A percentile compares a stretch with the other conserved stretches of the same genome.
phyloP scores from a whole-genome alignment of 176 grass and related monocot genomes.

The Calamus simplicifolius region DNA sequence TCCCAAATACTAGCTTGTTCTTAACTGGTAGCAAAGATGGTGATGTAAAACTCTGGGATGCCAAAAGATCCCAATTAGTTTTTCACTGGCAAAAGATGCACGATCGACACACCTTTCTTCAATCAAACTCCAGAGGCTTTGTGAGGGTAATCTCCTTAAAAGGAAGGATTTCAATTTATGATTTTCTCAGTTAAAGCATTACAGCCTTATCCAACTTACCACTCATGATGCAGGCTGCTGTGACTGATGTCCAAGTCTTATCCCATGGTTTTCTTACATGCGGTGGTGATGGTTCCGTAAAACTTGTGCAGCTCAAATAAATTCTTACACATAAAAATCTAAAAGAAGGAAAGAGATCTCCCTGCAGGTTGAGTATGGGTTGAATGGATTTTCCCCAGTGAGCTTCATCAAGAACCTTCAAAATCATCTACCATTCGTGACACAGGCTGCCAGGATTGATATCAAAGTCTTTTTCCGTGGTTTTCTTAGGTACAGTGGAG shows the following conservation, averaged over 20 bases:
- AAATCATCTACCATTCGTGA: no score
- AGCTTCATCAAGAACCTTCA: no score
- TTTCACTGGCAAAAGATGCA: constrained; percentile 92
- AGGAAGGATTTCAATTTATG: no score
- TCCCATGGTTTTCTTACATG: constrained; percentile 74
- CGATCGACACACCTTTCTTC: constrained; percentile 92
- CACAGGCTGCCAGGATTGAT: no score
- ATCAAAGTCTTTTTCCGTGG: no score
- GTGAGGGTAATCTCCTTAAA: constrained; percentile 56
- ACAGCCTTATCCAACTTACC: constrained; percentile 10
- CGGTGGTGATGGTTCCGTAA: constrained; percentile 92
- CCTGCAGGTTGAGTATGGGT: neutral
- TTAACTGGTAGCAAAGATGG: constrained; percentile 98
- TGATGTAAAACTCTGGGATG: constrained; percentile 99
- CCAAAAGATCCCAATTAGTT: constrained; percentile 65
- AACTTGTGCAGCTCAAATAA: constrained; percentile 63
- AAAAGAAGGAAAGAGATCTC: constrained; percentile 1
- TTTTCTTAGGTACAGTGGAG: no score
- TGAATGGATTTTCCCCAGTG: no score
- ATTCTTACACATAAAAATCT: constrained; percentile 7
- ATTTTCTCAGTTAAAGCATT: neutral
- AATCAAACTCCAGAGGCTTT: constrained; percentile 79
- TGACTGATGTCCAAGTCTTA: constrained; percentile 74
- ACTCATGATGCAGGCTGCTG: constrained; percentile 59
- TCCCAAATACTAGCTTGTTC: constrained; percentile 84